Conservation (phyloP, 2,329 filamentous ascomycete genomes). For the Sordariomycetes sp. region DNA sequence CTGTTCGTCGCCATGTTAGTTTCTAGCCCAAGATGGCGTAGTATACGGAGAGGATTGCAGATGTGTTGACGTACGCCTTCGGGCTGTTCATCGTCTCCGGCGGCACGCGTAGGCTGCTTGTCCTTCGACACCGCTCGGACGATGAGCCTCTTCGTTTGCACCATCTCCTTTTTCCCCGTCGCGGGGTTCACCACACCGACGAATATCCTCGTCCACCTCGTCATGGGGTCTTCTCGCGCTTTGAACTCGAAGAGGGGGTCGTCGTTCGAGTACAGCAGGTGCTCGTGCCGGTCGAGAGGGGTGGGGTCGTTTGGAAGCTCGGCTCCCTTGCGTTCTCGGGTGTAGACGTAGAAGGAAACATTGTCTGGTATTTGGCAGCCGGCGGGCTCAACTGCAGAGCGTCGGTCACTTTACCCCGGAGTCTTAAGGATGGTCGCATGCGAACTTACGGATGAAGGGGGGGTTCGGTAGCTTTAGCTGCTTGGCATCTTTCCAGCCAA, state of each 20-base stretch:
- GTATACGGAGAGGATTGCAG: background rate
- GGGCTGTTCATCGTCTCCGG: background rate
- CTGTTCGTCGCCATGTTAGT: conserved; percentile 22
- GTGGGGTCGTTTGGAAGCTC: conserved; percentile 1
- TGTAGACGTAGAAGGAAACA: conserved; percentile 1
- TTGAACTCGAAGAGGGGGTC: conserved; percentile 47
- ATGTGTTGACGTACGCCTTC: background rate
- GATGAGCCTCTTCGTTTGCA: conserved; percentile 51
- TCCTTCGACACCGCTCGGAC: conserved; percentile 44
- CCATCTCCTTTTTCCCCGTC: conserved; percentile 43
- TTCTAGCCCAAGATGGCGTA: background rate
- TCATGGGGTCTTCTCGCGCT: conserved; percentile 23
- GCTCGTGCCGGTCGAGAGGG: conserved; percentile 16
- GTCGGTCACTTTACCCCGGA: background rate
- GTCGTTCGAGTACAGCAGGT: conserved; percentile 42
- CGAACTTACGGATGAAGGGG: conserved; percentile 3
- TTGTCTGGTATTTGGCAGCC: conserved; percentile 5
- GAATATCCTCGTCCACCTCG: conserved; percentile 41
- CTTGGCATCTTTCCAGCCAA: conserved; percentile 3
- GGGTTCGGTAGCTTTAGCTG: background rate
- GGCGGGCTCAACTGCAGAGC: conserved; percentile 2
- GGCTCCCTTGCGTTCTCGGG: background rate
- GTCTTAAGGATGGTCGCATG: background rate
- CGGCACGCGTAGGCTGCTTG: conserved; percentile 8
- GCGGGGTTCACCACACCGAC: conserved; percentile 49